Evolutionary conservation across 2,329 filamentous ascomycete genomes (phyloP).

Genomic region (Verticillium dahliae): DNA sequence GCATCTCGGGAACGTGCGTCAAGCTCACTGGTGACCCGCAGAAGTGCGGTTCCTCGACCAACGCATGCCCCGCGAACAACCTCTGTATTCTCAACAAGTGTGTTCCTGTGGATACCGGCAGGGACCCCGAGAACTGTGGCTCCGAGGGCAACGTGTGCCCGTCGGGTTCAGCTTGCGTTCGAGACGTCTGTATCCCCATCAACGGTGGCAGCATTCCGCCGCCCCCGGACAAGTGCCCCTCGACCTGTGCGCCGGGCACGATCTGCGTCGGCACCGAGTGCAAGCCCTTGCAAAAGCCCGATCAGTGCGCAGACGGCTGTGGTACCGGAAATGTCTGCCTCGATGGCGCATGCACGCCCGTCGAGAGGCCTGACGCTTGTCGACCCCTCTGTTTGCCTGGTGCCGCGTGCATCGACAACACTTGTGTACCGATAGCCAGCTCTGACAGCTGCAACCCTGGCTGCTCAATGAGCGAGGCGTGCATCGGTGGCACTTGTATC

Average conservation of each 20-base stretch:
- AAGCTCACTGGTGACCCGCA: not conserved
- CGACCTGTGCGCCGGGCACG: not conserved
- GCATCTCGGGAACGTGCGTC: not conserved
- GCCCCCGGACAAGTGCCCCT: not conserved
- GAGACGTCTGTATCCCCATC: not conserved
- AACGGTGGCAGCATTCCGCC: not conserved
- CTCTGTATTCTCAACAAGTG: not conserved
- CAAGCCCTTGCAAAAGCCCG: not conserved
- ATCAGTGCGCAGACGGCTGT: not conserved
- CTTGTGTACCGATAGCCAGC: not conserved
- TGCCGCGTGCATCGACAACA: not conserved
- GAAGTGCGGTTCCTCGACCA: not conserved
- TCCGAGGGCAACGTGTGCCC: not conserved
- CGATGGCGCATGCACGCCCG: not conserved
- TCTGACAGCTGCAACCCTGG: not conserved
- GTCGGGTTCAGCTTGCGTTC: not conserved
- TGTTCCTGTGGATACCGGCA: not conserved
- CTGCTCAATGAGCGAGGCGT: not conserved
- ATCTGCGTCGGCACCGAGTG: not conserved
- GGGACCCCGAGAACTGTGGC: not conserved
- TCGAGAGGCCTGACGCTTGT: not conserved
- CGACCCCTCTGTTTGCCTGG: not conserved
- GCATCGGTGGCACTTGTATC: not conserved
- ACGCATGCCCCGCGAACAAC: not conserved
- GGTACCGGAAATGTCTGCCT: not conserved